A percentile compares a stretch with the other conserved stretches of the same genome.
Conservation (phyloP, 257 asterid genomes). For the Ligustrum vulgare region DNA sequence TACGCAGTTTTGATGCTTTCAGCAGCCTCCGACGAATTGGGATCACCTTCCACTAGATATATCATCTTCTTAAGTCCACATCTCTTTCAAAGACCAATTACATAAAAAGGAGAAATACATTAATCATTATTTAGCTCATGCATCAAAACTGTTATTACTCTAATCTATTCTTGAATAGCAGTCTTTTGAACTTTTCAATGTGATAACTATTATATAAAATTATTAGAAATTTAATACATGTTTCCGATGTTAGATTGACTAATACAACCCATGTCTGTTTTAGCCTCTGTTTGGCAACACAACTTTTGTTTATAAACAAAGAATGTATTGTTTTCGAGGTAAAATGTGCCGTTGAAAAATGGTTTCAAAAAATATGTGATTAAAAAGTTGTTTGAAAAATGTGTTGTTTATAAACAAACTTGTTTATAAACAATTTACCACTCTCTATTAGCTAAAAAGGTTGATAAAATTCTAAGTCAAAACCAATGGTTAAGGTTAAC, state of each 20-base stretch:
- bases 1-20: constrained; percentile 98
- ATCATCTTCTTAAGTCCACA: constrained; percentile 97
- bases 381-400: no score
- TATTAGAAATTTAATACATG: background rate
- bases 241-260: background rate
- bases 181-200: background rate
- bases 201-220: background rate
- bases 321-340: no score
- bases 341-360: no score
- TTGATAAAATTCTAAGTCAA: no score
- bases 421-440: no score
- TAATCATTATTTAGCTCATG: constrained; percentile 11
- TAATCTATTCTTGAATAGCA: background rate
- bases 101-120: constrained; percentile 11
- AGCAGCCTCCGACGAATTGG: constrained; percentile 84
- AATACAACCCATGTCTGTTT: no score
- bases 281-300: no score
- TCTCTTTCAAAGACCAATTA: constrained; percentile 47
- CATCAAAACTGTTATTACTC: background rate
- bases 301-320: no score
- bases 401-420: no score
- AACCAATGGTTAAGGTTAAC: no score
- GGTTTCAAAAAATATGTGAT: no score
- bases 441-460: no score
- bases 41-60: constrained; percentile 97